These are phyloP conservation scores for Sporothrix pseudoabietina DNA, from an alignment of 2,329 filamentous ascomycete species.

Conservation along the genomic window DNA sequence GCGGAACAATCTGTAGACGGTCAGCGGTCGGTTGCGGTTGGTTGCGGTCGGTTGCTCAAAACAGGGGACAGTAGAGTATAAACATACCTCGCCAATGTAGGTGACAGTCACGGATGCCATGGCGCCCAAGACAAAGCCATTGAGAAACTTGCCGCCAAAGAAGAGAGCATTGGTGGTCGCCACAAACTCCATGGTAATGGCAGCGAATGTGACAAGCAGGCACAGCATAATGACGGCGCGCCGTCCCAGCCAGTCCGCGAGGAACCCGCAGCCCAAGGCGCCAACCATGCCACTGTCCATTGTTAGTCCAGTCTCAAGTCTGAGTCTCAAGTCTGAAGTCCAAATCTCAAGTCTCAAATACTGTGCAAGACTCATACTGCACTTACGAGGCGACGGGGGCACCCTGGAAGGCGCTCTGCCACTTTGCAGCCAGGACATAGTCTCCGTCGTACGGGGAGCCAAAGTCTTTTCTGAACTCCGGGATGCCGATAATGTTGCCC, in stretches of 20 bases:
- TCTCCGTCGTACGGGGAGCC: background rate
- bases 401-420: conserved; percentile 46
- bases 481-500: conserved; percentile 16
- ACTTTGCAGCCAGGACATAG: conserved; percentile 36
- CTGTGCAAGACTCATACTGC: no score
- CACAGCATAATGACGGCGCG: conserved; percentile 39
- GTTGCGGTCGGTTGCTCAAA: no score
- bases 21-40: no score
- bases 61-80: no score
- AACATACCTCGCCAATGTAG: conserved; percentile 34
- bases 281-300: conserved; percentile 36
- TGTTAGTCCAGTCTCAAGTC: no score
- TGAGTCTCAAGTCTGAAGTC: no score
- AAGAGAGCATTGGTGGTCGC: conserved; percentile 44
- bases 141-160: conserved; percentile 45
- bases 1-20: conserved; percentile 31
- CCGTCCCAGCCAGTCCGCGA: conserved; percentile 44
- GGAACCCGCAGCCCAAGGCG: conserved; percentile 39
- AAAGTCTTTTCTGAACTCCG: conserved; percentile 21
- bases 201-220: conserved; percentile 41
- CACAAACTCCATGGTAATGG: conserved; percentile 43
- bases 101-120: conserved; percentile 30
- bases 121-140: conserved; percentile 40
- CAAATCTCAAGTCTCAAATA: no score
- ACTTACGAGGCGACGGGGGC: conserved; percentile 40